phyloP scores from a whole-genome alignment of 2,329 filamentous ascomycete species.

The Sporothrix brasiliensis region DNA sequence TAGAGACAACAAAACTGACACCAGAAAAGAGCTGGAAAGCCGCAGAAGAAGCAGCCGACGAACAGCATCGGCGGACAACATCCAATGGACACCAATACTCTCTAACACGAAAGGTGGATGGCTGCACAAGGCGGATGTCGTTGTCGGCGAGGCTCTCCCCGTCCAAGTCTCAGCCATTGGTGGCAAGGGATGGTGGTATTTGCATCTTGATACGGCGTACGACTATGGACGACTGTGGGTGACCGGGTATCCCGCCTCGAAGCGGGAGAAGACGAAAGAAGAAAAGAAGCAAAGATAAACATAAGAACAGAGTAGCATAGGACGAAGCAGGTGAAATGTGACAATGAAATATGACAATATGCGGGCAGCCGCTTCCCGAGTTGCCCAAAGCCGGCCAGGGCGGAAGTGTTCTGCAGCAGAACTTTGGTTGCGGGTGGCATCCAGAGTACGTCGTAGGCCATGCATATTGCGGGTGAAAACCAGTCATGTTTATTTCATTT shows the following conservation, averaged over 20 bases:
- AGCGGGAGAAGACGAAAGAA: background rate
- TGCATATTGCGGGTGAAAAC: too few species aligned
- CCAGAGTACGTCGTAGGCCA: too few species aligned
- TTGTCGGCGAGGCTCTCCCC: conserved; percentile 9
- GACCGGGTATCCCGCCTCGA: background rate
- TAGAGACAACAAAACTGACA: background rate
- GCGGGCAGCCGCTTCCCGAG: conserved; percentile 11
- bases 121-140: background rate
- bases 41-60: background rate
- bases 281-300: background rate
- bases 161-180: background rate
- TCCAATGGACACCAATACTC: conserved; percentile 6
- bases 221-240: background rate
- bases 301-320: background rate
- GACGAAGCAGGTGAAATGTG: background rate
- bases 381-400: conserved; percentile 1
- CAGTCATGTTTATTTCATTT: too few species aligned
- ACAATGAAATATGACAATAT: background rate
- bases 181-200: background rate
- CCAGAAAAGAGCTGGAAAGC: background rate
- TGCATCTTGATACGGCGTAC: background rate
- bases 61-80: background rate
- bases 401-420: background rate
- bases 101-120: background rate
- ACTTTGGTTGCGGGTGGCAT: background rate